A percentile compares a stretch with the other conserved stretches of the same genome.
These are phyloP conservation scores for Brettanomyces bruxellensis DNA, from an alignment of 805 yeast genomes.

Conservation along the genomic window DNA sequence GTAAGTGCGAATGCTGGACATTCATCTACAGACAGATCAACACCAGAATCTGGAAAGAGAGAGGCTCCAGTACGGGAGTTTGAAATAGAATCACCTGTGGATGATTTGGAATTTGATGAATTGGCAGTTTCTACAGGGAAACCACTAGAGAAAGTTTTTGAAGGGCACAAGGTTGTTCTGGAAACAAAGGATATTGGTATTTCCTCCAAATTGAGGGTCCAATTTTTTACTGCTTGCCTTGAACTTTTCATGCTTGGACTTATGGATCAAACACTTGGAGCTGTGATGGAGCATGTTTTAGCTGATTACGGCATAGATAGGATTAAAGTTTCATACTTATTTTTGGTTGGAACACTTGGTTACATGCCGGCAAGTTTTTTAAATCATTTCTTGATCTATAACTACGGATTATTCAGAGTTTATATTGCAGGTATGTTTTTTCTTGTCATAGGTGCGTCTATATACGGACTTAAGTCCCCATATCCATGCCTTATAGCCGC, in stretches of 20 bases:
- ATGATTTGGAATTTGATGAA: not conserved
- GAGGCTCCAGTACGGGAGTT: not conserved
- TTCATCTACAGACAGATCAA: too few relatives aligned
- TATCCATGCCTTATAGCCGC: slow-evolving; percentile 30
- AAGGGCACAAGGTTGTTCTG: slow-evolving; percentile 20
- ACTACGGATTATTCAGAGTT: slow-evolving; percentile 41
- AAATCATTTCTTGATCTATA: slow-evolving; percentile 33
- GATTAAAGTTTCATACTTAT: slow-evolving; percentile 38
- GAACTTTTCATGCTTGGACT: slow-evolving; percentile 43
- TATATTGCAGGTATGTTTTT: slow-evolving; percentile 19
- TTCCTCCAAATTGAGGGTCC: slow-evolving; percentile 31
- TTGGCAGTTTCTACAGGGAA: not conserved
- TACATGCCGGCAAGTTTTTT: slow-evolving; percentile 44
- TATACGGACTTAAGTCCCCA: slow-evolving; percentile 34
- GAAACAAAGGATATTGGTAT: slow-evolving; percentile 32
- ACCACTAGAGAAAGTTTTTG: slow-evolving; percentile 3
- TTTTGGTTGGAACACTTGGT: slow-evolving; percentile 45
- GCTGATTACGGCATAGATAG: slow-evolving; percentile 39
- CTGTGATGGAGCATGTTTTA: slow-evolving; percentile 45
- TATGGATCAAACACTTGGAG: slow-evolving; percentile 53
- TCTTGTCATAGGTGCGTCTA: slow-evolving; percentile 8
- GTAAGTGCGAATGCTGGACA: too few relatives aligned
- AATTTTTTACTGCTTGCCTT: slow-evolving; percentile 31
- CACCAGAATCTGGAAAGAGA: too few relatives aligned
- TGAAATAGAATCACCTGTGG: slow-evolving; percentile 4